Evolutionary conservation across 2,329 filamentous ascomycete species (phyloP), one percentile per base, ranked within the genome.

Genomic region (Phaeosphaeriaceae sp.): DNA sequence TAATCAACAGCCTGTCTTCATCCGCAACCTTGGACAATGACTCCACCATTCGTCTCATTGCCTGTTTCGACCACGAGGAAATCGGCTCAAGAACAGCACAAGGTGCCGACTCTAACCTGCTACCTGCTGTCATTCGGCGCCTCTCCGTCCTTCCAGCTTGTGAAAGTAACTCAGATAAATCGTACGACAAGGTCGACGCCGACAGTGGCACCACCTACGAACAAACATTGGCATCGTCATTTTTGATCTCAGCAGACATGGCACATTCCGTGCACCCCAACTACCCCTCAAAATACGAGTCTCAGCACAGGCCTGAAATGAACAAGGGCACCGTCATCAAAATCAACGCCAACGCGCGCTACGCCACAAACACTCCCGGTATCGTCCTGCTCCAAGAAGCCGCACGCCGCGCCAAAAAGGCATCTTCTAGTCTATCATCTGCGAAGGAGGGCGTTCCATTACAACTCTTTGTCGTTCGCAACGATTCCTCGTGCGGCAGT

Each of bases 251-350:
- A 5, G 94, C 94, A 43, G 94, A 99, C 72, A 97, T 99, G 94
- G 92, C 94, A 1, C 94, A 99, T 78, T 89, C 89, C 4, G 87
- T 99, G 12, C 91, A 99, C 74, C 94, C 94, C 48, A 99, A 99
- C 79, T 99, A 97, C 73, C 82, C 87, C 4, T 85, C 78, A 62
- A 97, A 97, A 76, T 96, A 97, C 76, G 94, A 99, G 77, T 76
- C 85, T 29, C 89, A 90, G 63, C 94, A 99, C 77, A 85, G 90
- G 59, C 94, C 94, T 4, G 87, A 92, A 75, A 95, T 99, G 83
- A 99, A 99, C 82, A 90, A 91, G 74, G 94, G 94, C 42, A 90
- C 90, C 3, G 93, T 97, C 37, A 92, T 99, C 80, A 99, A 99
- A 79, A 83, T 99, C 80, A 99, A 99, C 71, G 94, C 94, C 56